Evolutionary conservation across 2,329 filamentous ascomycete genomes (phyloP), one percentile per base, ranked within the genome.

Genomic region (Phyllosticta capitalensis): DNA sequence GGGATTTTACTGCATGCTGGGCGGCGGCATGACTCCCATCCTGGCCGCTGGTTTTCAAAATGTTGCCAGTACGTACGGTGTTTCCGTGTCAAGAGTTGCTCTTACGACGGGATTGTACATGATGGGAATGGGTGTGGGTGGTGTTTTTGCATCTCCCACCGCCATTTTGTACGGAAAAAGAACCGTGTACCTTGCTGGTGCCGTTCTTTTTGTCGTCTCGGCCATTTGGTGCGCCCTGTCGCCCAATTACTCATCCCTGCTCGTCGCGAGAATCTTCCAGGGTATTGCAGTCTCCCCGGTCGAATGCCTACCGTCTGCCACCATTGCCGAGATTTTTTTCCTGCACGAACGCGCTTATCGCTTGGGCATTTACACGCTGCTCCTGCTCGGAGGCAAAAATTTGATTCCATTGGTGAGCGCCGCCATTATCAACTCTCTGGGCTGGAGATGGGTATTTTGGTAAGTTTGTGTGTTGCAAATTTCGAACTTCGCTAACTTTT

Each of bases 261-360:
- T 95, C 5, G 72, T 91, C 9, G 92, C 90, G 24, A 83, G 92
- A 58, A 85, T 97, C 54, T 87, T 96, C 62, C 90, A 95, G 72
- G 94, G 92, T 3, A 79, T 96, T 9, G 87, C 91, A 0, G 86
- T 96, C 54, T 94, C 89, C 64, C 90, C 91, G 0, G 90, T 96
- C 9, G 92, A 97, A 72, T 95, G 91, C 68, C 80, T 97, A 28
- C 92, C 92, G 0, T 95, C 90, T 4, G 92, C 92, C 17, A 96
- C 91, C 0, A 92, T 97, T 67, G 91, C 92, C 3, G 92, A 97
- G 72, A 96, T 97, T 62, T 97, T 92, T 77, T 96, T 96, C 69
- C 78, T 97, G 20, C 92, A 97, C 67, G 92, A 97, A 74, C 82
- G 92, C 62, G 92, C 92, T 0, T 97, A 92, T 70, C 87, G 92